Percentiles rank a stretch among this genome's conserved stretches.
phyloP scores from a whole-genome alignment of 805 yeast genomes.

The Pichia thaimueangensis region DNA sequence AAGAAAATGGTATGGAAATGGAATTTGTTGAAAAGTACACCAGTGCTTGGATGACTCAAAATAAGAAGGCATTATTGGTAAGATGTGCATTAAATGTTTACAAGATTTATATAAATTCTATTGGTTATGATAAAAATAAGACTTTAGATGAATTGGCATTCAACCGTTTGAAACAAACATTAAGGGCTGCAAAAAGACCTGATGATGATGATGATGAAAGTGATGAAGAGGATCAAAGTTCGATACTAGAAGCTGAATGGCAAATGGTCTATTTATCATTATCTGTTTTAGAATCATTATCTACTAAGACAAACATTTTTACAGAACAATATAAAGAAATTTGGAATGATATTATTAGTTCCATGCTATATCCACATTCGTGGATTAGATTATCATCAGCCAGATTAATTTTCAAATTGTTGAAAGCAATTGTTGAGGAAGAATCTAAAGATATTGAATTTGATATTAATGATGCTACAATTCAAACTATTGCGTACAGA shows the following conservation, averaged over 20 bases:
- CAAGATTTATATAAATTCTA: conserved; percentile 49
- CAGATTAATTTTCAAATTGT: conserved; percentile 48
- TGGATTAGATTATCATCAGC: conserved; percentile 77
- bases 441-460: conserved; percentile 23
- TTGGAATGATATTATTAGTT: conserved; percentile 48
- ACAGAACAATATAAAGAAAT: conserved; percentile 36
- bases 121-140: conserved; percentile 35
- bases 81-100: conserved; percentile 73
- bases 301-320: conserved; percentile 27
- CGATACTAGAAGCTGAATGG: conserved; percentile 43
- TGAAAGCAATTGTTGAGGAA: conserved; percentile 30
- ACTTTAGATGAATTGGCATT: conserved; percentile 25
- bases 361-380: conserved; percentile 77
- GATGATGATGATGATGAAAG: conserved; percentile 26
- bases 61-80: conserved; percentile 43
- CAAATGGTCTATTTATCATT: conserved; percentile 67
- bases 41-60: conserved; percentile 58
- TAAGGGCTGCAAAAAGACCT: conserved; percentile 29
- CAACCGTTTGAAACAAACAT: conserved; percentile 16
- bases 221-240: conserved; percentile 30
- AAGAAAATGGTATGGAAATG: conserved; percentile 19
- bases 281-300: conserved; percentile 31
- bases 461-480: conserved; percentile 32
- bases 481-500: conserved; percentile 66
- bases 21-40: conserved; percentile 37